Evolutionary conservation across 2,329 filamentous ascomycete species (phyloP), one percentile per base, ranked within the genome.

Genomic region (Ophiostoma himal-ulmi): DNA sequence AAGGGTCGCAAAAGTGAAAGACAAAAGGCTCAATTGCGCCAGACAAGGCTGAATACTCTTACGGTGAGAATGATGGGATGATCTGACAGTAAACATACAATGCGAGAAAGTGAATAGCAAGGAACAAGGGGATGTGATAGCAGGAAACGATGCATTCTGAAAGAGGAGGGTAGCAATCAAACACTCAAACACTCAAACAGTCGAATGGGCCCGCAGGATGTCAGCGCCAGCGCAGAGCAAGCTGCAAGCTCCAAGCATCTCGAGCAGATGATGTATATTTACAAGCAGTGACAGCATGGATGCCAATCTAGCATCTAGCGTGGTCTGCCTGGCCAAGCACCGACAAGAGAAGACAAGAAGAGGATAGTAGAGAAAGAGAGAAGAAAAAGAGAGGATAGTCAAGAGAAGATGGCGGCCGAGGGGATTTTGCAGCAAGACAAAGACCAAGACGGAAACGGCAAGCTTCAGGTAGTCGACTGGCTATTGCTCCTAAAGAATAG

Each of bases 151-250:
- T 39, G 3, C 8, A 13, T 39, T 11, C 37, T 7, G 17, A 48
- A 20, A 48, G 4, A 20, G n/a, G n/a, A 57, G 52, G 52, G 52
- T 57, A 26, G 52, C 52, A 57, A 10, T 57, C 22, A 57, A 44
- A 44, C 39, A 44, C 30, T 57, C 22, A 57, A 44, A 44, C 39
- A 44, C 30, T 30, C 3, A 30, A 30, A 30, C 30, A 30, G 3
- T 30, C 30, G 30, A 30, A 30, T 30, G 5, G 39, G 39, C 39
- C 22, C 52, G 52, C 52, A 57, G 52, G 52, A 57, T 22, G 52
- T 57, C 52, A 57, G 52, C 52, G 52, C 52, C 52, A 57, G 30
- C 52, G 10, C 52, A 57, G 52, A 54, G 13, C n/a, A 57, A 57
- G 52, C 52, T 11, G 52, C 10, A 57, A 44, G 52, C 52, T 57